Evolutionary conservation across 1,284 basidiomycete species (phyloP).

Genomic region (Volvariella volvacea): DNA sequence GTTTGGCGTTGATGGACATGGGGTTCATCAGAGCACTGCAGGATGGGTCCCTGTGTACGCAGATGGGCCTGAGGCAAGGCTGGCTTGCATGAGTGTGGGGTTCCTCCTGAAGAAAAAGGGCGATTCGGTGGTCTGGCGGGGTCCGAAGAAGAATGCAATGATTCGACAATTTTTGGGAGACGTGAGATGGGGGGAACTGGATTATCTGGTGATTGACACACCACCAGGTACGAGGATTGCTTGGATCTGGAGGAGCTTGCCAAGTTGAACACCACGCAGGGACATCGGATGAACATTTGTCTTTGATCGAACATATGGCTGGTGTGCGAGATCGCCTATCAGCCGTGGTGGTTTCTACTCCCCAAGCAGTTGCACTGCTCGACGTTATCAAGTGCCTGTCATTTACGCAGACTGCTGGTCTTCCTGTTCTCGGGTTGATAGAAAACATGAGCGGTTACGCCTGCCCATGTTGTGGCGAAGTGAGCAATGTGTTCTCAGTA

Average conservation of each 20-base stretch:
- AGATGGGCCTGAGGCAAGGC: slow-evolving; percentile 58
- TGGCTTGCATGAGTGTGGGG: slow-evolving; percentile 96
- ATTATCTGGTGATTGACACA: slow-evolving; percentile 96
- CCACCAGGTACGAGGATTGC: slow-evolving; percentile 72
- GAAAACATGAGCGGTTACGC: slow-evolving; percentile 99
- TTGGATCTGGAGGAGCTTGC: slow-evolving; percentile 3
- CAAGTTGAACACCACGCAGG: slow-evolving; percentile 38
- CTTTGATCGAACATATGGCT: slow-evolving; percentile 88
- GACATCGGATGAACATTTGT: slow-evolving; percentile 98
- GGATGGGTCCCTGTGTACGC: slow-evolving; percentile 99
- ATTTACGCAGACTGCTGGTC: slow-evolving; percentile 81
- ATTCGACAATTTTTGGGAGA: slow-evolving; percentile 96
- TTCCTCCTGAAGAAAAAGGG: slow-evolving; percentile 88
- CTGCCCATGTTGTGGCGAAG: slow-evolving; percentile 91
- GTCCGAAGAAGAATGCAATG: slow-evolving; percentile 99
- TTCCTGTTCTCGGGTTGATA: slow-evolving; percentile 91
- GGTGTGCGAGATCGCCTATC: slow-evolving; percentile 77
- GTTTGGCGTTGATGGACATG: slow-evolving; percentile 86
- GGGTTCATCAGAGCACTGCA: slow-evolving; percentile 87
- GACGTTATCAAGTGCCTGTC: slow-evolving; percentile 96
- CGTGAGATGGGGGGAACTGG: slow-evolving; percentile 94
- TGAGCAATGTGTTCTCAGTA: slow-evolving; percentile 92
- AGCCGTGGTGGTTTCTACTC: slow-evolving; percentile 92
- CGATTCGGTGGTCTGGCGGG: slow-evolving; percentile 96
- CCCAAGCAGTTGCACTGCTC: slow-evolving; percentile 92